Evolutionary conservation across 1,284 basidiomycete species (phyloP), one percentile per base, ranked within the genome.

Genomic region (Leccinum pachyderme): DNA sequence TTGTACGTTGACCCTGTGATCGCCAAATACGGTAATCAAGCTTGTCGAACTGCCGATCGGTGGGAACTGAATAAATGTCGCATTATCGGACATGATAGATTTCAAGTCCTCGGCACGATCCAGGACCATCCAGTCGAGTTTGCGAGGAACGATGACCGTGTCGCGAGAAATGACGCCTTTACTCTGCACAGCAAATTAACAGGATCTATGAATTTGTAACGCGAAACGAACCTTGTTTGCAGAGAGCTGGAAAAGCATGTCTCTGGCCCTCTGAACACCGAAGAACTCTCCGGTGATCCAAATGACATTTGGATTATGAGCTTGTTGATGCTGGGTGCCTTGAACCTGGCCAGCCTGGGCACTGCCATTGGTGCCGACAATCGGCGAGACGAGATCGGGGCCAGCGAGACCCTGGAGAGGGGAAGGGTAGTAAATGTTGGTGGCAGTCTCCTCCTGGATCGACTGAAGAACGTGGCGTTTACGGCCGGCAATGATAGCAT

Each of bases 281-380:
- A 98, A 97, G 71, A 95, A 98, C 73, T 98, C 95, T 52, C 96
- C 96, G 0, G 96, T 97, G 65, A 99, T 96, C 89, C 93, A 97
- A 56, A 98, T 89, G 39, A 88, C 77, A 72, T 93, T 94, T 68
- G 78, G 79, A 73, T 85, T 81, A 73, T 78, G 62, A 67, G 76
- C 64, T 13, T 67, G 69, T 27, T 61, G 61, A 15, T 65, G 61
- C 35, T 62, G 68, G 44, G 22, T 54, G 1, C 54, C 62, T 47
- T 59, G 65, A 12, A 32, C 48, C 41, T 67, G 67, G 6, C 53
- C 54, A n/a, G 59, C 29, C 13, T 66, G 64, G 2, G 53, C 51
- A 48, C 43, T 62, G 27, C 74, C 68, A 31, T 74, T 68, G 51
- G 74, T 62, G 22, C 71, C 56, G 35, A 75, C 66, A 9, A 75